Evolutionary conservation across 2,329 filamentous ascomycete species (phyloP), one percentile per base, ranked within the genome.

Genomic region (Didymosphaeria variabile): DNA sequence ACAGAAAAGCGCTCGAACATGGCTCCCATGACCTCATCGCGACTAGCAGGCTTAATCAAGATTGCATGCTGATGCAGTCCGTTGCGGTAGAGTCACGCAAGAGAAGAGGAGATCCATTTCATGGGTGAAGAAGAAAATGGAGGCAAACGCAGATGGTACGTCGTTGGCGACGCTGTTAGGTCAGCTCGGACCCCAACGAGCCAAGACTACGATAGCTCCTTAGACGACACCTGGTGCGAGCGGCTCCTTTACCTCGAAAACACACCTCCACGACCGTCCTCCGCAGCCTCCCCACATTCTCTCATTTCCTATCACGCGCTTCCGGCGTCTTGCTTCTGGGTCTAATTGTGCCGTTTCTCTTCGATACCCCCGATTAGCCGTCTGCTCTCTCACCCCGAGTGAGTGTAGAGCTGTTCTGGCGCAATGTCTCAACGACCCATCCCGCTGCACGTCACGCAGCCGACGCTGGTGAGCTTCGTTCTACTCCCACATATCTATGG

Each of bases 361-460:
- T 69, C 68, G 64, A 75, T 77, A 77, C 71, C 73, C 71, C 55
- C 34, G 63, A 29, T 64, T 66, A 59, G 61, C 68, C 72, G 67
- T 61, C 71, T 67, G 70, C 66, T 66, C 64, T 65, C 70, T 73
- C 72, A 69, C 69, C 58, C 51, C 70, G 67, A 70, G 75, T 77
- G 76, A 78, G 75, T 67, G 77, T 67, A 73, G 72, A 78, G 73
- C 74, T 75, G 67, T 59, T 70, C 70, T 67, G 75, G 77, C 73
- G 75, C 76, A 76, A 84, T 84, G 88, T 87, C 88, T 79, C 87
- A 89, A 81, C 85, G 96, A 78, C 93, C 92, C 77, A 97, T 97
- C 84, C 93, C 93, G 85, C 96, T 97, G 71, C 70, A 74, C 65
- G 75, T 77, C 82, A 91, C 91, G 80, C 93, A 97, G 89, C 88